Conservation (phyloP, 202 grass and related monocot species). For the Cymbopogon flexuosus region DNA sequence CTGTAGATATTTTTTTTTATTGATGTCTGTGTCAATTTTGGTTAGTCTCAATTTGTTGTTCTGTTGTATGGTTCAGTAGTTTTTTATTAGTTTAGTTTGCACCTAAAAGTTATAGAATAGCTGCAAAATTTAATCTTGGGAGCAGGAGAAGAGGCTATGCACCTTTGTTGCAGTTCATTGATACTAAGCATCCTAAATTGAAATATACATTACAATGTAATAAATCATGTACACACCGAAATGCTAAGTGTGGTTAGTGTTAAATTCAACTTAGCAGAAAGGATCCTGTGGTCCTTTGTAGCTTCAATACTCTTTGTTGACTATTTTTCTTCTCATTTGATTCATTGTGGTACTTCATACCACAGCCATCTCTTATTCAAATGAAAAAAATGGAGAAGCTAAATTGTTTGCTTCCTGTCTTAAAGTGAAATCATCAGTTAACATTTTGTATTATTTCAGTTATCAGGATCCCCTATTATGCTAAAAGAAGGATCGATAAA, state of each 20-base stretch:
- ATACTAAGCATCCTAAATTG: neutral
- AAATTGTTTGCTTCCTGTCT: neutral
- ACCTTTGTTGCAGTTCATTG: conserved; percentile 6
- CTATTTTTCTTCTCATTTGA: conserved; percentile 16
- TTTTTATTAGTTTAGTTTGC: neutral
- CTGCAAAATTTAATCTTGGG: neutral
- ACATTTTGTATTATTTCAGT: conserved; percentile 54
- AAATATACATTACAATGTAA: neutral
- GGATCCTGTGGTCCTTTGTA: neutral
- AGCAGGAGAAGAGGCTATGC: neutral
- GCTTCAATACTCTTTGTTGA: neutral
- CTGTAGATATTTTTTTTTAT: neutral
- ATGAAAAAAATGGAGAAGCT: conserved; percentile 7
- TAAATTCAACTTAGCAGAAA: neutral
- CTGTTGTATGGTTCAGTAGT: neutral
- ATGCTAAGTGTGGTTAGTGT: neutral
- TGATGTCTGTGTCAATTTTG: neutral
- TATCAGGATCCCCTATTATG: conserved; percentile 52
- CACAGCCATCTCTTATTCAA: neutral
- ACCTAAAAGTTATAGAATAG: neutral
- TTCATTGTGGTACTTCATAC: neutral
- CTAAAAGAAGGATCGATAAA: conserved; percentile 96
- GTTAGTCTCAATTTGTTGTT: neutral
- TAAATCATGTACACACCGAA: neutral
- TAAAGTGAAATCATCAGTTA: neutral